These are phyloP conservation scores for Dryas octopetala DNA, from an alignment of 306 rosid genomes.

Conservation along the genomic window DNA sequence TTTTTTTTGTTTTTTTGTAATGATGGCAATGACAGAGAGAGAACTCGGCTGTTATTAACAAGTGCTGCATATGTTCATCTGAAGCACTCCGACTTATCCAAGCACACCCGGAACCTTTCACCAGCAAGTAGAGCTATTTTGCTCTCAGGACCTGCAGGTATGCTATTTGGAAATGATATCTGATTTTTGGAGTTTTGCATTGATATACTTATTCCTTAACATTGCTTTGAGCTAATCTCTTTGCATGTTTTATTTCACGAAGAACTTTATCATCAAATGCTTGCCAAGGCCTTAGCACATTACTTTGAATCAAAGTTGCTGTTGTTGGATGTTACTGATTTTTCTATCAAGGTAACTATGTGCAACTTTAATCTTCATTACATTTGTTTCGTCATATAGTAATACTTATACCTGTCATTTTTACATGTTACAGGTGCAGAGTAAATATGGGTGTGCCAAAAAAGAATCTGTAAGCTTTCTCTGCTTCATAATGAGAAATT, in stretches of 20 bases:
- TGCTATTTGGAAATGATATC: constrained; percentile 9
- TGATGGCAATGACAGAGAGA: constrained; percentile 51
- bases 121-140: constrained; percentile 85
- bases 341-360: constrained; percentile 71
- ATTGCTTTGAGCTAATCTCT: neutral
- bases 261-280: constrained; percentile 89
- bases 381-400: constrained; percentile 17
- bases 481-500: neutral
- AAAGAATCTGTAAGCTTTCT: constrained; percentile 60
- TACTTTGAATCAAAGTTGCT: constrained; percentile 71
- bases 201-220: neutral
- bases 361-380: constrained; percentile 7
- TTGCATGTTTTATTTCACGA: constrained; percentile 25
- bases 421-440: constrained; percentile 68
- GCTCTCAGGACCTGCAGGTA: constrained; percentile 92
- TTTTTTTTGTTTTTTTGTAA: neutral
- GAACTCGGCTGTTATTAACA: constrained; percentile 63
- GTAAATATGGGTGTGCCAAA: constrained; percentile 70
- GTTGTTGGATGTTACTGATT: constrained; percentile 65
- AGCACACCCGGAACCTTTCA: constrained; percentile 84
- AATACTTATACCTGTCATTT: constrained; percentile 22
- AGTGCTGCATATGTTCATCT: constrained; percentile 80
- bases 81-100: constrained; percentile 62
- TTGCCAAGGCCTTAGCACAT: constrained; percentile 84
- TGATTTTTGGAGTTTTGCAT: neutral